Evolutionary conservation across 2,329 filamentous ascomycete species (phyloP), one percentile per base, ranked within the genome.

Genomic region (Colletotrichum camelliae): DNA sequence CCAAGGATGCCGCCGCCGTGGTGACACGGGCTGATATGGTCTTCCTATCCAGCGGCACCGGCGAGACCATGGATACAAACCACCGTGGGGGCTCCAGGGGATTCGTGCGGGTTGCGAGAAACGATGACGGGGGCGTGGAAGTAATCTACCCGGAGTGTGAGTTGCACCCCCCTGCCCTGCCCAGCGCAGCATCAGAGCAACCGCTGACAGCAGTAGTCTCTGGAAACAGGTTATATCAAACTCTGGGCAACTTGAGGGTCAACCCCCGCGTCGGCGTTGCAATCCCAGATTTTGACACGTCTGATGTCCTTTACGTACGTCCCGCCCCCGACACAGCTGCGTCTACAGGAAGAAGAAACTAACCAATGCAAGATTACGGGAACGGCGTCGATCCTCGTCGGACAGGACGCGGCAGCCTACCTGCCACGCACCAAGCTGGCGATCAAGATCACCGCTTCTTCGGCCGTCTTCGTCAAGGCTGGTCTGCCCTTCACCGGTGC

Each of bases 191-290:
- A 37, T 15, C 33, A 39, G 29, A 33, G 13, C 12, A 9, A n/a
- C 9, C 16, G 57, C 33, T 37, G 18, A 43, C 21, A 4, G 27
- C 12, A 5, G 39, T 21, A 86, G 85, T 94, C 82, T 96, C 94
- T 1, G 95, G 95, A 9, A 98, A 98, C 82, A 88, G 94, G 18
- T 86, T 97, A 0, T 98, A 97, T 80, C 95, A 97, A 82, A 95
- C 94, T 0, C 88, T 97, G 0, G 95, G 95, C 1, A 98, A 98
- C 81, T 86, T 97, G 16, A 87, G 89, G 52, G 84, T 89, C 9
- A 93, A 93, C 37, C 94, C 94, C 0, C 85, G 86, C 21, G 91
- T 94, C 4, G 95, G 95, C 4, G 83, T 96, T 65, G 91, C 90
- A 4, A 89, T 98, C 43, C 94, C 95, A 0, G 92, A 96, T 81